These are phyloP conservation scores for Nakazawaea holstii DNA, from an alignment of 805 yeast genomes.

Conservation along the genomic window DNA sequence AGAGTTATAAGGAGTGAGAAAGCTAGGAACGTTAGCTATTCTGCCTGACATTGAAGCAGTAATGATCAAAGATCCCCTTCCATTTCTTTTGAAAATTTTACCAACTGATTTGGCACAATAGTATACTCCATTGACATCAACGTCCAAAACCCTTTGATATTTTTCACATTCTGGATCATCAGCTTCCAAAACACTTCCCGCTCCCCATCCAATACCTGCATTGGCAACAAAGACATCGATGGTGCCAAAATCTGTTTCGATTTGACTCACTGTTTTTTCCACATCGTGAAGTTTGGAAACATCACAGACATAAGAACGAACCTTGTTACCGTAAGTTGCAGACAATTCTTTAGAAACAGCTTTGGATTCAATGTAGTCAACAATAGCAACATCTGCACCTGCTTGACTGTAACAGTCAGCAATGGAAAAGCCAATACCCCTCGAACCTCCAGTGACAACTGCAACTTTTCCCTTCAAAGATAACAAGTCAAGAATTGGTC, in stretches of 20 bases:
- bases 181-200: slow-evolving; percentile 27
- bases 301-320: slow-evolving; percentile 24
- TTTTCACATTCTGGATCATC: slow-evolving; percentile 27
- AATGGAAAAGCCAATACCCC: slow-evolving; percentile 35
- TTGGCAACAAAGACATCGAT: slow-evolving; percentile 38
- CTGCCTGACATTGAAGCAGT: slow-evolving; percentile 55
- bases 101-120: slow-evolving; percentile 50
- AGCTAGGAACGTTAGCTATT: slow-evolving; percentile 48
- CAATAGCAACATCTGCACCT: slow-evolving; percentile 37
- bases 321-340: slow-evolving; percentile 27
- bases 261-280: slow-evolving; percentile 20
- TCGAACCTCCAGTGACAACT: slow-evolving; percentile 36
- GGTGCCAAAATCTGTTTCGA: slow-evolving; percentile 30
- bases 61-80: slow-evolving; percentile 43
- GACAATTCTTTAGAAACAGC: slow-evolving; percentile 31
- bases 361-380: slow-evolving; percentile 32
- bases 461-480: slow-evolving; percentile 38
- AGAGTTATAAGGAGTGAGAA: slow-evolving; percentile 45
- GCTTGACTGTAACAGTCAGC: slow-evolving; percentile 39
- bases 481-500: slow-evolving; percentile 28
- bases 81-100: slow-evolving; percentile 39
- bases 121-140: slow-evolving; percentile 46
- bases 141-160: slow-evolving; percentile 40
- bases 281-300: slow-evolving; percentile 26
- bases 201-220: slow-evolving; percentile 33